Base-by-base conservation (phyloP, 2,329 filamentous ascomycete species). In the Boeremia lycopersici region DNA sequence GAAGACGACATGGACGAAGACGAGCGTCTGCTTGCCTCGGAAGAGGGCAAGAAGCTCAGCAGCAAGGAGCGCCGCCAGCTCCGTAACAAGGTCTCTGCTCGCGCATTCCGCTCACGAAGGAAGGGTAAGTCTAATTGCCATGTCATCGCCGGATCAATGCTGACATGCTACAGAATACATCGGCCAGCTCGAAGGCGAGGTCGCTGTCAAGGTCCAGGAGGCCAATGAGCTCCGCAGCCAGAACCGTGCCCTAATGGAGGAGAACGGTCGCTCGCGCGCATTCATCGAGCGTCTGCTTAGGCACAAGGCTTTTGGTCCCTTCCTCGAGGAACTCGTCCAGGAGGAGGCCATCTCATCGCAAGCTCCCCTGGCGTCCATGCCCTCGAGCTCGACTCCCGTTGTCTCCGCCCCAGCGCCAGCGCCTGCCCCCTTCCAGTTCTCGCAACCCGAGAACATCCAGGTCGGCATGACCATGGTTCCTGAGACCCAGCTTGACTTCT, bases 1-100 rank as follows among this genome's bases (percentile, higher is more conserved):
- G 93, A 98, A 69, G 93, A 97, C 59, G 93, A 98, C 48, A 98
- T 99, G 93, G 95, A 99, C 67, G 93, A 97, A 75, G 95, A 98
- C 68, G 95, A 98, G 82, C 85, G 91, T 63, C 82, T 97, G 9
- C 82, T 97, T 42, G 91, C 91, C n/a, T 97, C 92, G 57, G 95
- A 99, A 70, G 93, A 97, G 78, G 95, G 93, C 69, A 99, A 99
- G 87, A 97, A 97, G 81, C 84, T 99, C n/a, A 95, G 88, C 77
- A 96, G 91, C 82, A 98, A 98, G 80, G 93, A 98, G 78, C 88
- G 95, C 57, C 88, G 95, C 64, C 95, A 98, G 77, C 84, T 99
- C n/a, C 87, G 95, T 61, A 99, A 99, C 84, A 99, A 99, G 79
- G 95, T 99, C 4, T 99, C 95, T 36, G 95, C 95, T 59, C 91